Conservation (phyloP, 495 filamentous ascomycete species). For the Neurospora sp. region DNA sequence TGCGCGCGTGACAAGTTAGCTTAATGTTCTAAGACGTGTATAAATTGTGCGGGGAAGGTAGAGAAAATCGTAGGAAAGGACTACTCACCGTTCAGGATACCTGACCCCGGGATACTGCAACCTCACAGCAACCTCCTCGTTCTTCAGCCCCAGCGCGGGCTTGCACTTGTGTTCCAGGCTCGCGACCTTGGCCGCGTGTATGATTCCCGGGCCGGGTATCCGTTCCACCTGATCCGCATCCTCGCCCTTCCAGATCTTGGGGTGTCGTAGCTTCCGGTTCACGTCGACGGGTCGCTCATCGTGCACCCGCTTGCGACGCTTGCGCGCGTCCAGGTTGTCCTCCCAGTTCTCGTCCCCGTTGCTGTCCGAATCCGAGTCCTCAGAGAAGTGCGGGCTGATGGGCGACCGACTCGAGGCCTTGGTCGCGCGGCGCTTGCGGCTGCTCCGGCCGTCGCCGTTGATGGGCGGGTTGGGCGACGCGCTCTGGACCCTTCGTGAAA, state of each 20-base stretch:
- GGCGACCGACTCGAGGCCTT: conserved; percentile 13
- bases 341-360: conserved; percentile 27
- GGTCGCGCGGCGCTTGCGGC: neutral
- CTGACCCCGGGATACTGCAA: conserved; percentile 67
- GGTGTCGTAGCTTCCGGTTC: conserved; percentile 49
- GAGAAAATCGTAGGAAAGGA: conserved; percentile 1
- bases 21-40: too few species aligned
- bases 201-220: conserved; percentile 26
- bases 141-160: conserved; percentile 33
- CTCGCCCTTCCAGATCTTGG: conserved; percentile 46
- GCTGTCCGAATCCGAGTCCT: conserved; percentile 21
- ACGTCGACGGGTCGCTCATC: conserved; percentile 30
- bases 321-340: conserved; percentile 21
- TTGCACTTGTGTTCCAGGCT: conserved; percentile 39
- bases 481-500: neutral
- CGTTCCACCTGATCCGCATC: conserved; percentile 25
- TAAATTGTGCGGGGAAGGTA: too few species aligned
- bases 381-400: conserved; percentile 17
- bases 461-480: conserved; percentile 6
- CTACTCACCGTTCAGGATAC: conserved; percentile 60
- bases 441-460: neutral
- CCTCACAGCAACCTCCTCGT: conserved; percentile 45
- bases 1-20: conserved; percentile 11
- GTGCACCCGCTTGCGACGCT: conserved; percentile 20
- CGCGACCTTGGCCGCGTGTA: conserved; percentile 62